phyloP scores from a whole-genome alignment of 768 basidiomycete genomes.

The Hericium rajendrae region DNA sequence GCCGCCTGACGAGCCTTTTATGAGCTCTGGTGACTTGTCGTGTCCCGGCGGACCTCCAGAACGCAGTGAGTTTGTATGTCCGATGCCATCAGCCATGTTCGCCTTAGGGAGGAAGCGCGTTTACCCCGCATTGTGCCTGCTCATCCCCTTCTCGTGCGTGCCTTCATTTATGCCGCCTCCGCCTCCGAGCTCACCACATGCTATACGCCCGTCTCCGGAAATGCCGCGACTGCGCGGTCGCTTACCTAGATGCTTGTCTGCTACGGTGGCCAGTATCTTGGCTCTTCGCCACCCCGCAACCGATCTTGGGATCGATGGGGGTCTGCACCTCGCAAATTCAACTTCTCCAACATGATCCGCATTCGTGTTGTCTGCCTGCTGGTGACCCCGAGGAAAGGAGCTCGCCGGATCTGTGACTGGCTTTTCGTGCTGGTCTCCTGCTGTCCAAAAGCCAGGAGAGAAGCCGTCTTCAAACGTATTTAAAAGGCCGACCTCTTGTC shows the following conservation, averaged over 20 bases:
- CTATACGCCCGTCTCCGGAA: background rate
- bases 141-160: background rate
- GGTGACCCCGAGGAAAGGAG: background rate
- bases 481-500: no score
- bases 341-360: background rate
- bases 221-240: background rate
- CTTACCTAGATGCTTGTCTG: background rate
- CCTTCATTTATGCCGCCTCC: background rate
- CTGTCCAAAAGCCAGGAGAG: no score
- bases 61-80: background rate
- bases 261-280: background rate
- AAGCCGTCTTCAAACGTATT: no score
- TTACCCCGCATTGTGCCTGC: constrained; percentile 5
- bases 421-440: no score
- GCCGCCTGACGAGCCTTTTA: background rate
- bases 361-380: background rate
- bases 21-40: background rate
- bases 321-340: background rate
- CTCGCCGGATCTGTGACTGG: background rate
- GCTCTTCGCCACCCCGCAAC: background rate
- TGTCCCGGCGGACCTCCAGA: background rate
- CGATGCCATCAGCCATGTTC: constrained; percentile 2
- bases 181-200: background rate
- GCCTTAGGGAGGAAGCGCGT: constrained; percentile 2
- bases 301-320: background rate